Conservation (phyloP, 495 filamentous ascomycete genomes). For the Talaromyces trachyspermus region DNA sequence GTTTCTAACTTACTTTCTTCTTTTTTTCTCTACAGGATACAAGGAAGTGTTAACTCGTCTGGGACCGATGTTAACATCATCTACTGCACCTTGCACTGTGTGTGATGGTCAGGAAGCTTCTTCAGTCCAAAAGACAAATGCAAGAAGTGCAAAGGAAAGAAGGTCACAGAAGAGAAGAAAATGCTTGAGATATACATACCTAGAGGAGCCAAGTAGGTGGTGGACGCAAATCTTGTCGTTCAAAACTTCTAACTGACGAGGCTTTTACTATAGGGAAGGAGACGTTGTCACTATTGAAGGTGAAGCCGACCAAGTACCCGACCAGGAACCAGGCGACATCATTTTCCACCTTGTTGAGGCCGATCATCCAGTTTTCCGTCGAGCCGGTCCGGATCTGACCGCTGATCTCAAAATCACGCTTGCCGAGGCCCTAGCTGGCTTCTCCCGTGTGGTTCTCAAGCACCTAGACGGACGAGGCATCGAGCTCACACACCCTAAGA, state of each 20-base stretch:
- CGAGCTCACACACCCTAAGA: slow-evolving; percentile 59
- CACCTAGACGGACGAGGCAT: slow-evolving; percentile 94
- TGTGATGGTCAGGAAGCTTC: slow-evolving; percentile 73
- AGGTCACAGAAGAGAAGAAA: slow-evolving; percentile 76
- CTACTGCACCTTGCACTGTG: slow-evolving; percentile 61
- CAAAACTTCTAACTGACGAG: slow-evolving; percentile 14
- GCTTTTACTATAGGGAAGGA: slow-evolving; percentile 48
- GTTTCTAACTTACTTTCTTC: no score
- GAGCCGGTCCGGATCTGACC: slow-evolving; percentile 75
- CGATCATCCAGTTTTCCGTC: slow-evolving; percentile 69
- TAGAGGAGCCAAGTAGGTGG: slow-evolving; percentile 61
- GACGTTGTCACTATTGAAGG: slow-evolving; percentile 86
- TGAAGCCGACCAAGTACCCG: slow-evolving; percentile 90
- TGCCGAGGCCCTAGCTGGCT: slow-evolving; percentile 78
- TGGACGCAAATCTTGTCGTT: background rate
- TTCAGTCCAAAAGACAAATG: slow-evolving; percentile 94
- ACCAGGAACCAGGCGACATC: slow-evolving; percentile 86
- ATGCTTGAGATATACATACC: slow-evolving; percentile 94
- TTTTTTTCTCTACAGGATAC: slow-evolving; percentile 39
- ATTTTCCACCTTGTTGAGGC: slow-evolving; percentile 80
- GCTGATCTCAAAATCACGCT: slow-evolving; percentile 74
- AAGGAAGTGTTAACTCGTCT: slow-evolving; percentile 67
- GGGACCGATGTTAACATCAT: slow-evolving; percentile 74
- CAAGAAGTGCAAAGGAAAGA: slow-evolving; percentile 94
- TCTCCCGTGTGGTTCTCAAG: slow-evolving; percentile 82